Conservation (phyloP, 176 grass and related monocot genomes). For the Pontederia paniculata region DNA sequence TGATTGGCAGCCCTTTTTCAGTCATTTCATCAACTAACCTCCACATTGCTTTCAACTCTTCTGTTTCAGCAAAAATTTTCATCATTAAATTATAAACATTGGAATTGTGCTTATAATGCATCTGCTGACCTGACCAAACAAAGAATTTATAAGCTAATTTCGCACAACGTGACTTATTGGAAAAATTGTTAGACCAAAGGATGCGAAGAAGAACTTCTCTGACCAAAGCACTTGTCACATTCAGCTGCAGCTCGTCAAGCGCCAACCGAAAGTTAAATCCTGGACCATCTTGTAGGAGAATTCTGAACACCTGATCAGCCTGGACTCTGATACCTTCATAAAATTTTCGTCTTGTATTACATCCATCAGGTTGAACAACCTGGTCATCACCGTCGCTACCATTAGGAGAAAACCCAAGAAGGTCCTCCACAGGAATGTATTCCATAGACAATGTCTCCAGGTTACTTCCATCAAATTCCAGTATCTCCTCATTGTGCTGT, state of each 20-base stretch:
- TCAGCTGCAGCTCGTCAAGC: constrained; percentile 63
- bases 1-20: constrained; percentile 44
- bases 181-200: constrained; percentile 29
- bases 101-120: constrained; percentile 36
- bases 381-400: constrained; percentile 15
- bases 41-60: constrained; percentile 88
- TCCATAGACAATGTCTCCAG: constrained; percentile 18
- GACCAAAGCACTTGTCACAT: constrained; percentile 41
- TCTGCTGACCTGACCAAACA: constrained; percentile 60
- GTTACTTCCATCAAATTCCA: constrained; percentile 11
- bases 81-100: constrained; percentile 67
- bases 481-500: constrained; percentile 6
- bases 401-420: constrained; percentile 44
- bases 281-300: constrained; percentile 72
- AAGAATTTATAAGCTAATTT: constrained; percentile 85
- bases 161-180: constrained; percentile 45
- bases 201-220: constrained; percentile 62
- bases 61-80: constrained; percentile 67
- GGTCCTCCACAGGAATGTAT: constrained; percentile 27
- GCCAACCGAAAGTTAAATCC: constrained; percentile 48
- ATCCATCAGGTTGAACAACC: background rate
- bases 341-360: constrained; percentile 15
- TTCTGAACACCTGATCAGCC: constrained; percentile 43
- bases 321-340: constrained; percentile 23
- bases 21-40: constrained; percentile 72